Conservation (phyloP, 2,329 filamentous ascomycete species). For the Nectriaceae sp. region DNA sequence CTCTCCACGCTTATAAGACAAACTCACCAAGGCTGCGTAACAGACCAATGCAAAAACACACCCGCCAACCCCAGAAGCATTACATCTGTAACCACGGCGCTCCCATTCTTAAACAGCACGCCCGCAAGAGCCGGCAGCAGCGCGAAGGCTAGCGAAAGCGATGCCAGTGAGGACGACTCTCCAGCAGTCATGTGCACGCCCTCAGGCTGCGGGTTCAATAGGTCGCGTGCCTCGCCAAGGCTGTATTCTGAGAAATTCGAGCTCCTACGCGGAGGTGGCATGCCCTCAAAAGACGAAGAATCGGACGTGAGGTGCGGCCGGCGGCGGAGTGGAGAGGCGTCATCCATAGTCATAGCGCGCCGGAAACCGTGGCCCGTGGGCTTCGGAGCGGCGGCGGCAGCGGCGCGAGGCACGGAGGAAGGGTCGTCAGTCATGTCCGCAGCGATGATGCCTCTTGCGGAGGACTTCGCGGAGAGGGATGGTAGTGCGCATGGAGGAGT, state of each 20-base stretch:
- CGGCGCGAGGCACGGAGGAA: conserved; percentile 16
- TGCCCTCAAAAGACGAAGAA: conserved; percentile 29
- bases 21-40: conserved; percentile 81
- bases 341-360: conserved; percentile 43
- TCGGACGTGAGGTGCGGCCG: conserved; percentile 27
- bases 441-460: neutral
- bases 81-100: conserved; percentile 80
- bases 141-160: conserved; percentile 79
- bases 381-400: neutral
- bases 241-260: conserved; percentile 80
- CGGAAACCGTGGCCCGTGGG: conserved; percentile 40
- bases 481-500: no score
- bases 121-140: conserved; percentile 85
- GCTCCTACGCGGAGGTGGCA: conserved; percentile 60
- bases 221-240: conserved; percentile 67
- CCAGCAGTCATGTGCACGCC: conserved; percentile 25
- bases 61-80: conserved; percentile 78
- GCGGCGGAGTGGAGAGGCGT: conserved; percentile 23
- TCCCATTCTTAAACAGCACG: conserved; percentile 81
- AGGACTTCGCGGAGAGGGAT: no score
- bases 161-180: conserved; percentile 72
- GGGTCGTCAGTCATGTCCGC: neutral
- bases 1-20: no score
- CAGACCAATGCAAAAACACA: conserved; percentile 89
- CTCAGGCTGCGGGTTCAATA: conserved; percentile 59